Conservation (phyloP, 164 flowering plant genomes). For the Liquidambar formosana region DNA sequence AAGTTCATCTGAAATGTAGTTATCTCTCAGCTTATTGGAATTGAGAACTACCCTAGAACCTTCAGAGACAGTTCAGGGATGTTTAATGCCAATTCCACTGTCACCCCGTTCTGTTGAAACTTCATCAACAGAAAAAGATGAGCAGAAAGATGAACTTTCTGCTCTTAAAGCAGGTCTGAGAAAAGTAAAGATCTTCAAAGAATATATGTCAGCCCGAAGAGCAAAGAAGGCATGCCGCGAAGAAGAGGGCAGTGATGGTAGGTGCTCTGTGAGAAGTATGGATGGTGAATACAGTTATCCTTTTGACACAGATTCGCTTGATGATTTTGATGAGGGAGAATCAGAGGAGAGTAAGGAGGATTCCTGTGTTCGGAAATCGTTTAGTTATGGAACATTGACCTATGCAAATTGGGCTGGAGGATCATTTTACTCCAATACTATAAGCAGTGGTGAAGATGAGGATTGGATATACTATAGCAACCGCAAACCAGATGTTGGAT, state of each 20-base stretch:
- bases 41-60: slow-evolving; percentile 58
- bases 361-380: slow-evolving; percentile 68
- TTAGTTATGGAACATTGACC: slow-evolving; percentile 87
- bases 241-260: slow-evolving; percentile 82
- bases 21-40: slow-evolving; percentile 63
- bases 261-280: slow-evolving; percentile 67
- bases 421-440: slow-evolving; percentile 52
- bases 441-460: slow-evolving; percentile 60
- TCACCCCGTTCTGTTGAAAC: slow-evolving; percentile 51
- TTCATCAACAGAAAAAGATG: slow-evolving; percentile 65
- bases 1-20: slow-evolving; percentile 30
- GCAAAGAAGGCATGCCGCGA: slow-evolving; percentile 77
- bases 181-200: slow-evolving; percentile 84
- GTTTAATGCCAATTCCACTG: slow-evolving; percentile 48
- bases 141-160: slow-evolving; percentile 89
- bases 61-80: slow-evolving; percentile 46
- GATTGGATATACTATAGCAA: slow-evolving; percentile 85
- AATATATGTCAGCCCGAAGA: slow-evolving; percentile 70
- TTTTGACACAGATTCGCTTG: slow-evolving; percentile 76
- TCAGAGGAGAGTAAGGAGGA: slow-evolving; percentile 55
- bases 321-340: slow-evolving; percentile 71
- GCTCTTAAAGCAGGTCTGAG: slow-evolving; percentile 93
- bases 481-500: slow-evolving; percentile 79
- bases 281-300: slow-evolving; percentile 76
- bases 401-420: slow-evolving; percentile 79